Base-by-base conservation (phyloP, 1,139 yeast species). In the Protomyces gravidus region DNA sequence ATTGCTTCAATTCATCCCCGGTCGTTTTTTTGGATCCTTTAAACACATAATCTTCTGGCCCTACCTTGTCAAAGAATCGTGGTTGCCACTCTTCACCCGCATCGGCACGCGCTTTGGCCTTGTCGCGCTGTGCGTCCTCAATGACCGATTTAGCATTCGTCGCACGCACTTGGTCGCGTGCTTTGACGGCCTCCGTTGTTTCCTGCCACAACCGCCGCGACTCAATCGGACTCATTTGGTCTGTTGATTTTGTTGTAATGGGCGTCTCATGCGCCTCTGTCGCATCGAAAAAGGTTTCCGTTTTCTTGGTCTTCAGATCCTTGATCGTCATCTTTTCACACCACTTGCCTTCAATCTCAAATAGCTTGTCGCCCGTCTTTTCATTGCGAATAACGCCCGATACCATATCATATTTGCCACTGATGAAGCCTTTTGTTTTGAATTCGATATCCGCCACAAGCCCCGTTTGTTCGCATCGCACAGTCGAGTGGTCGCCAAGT, bases 341-440 rank as follows among this genome's bases (percentile, higher is more conserved):
- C 98, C 98, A 92, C 72, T 92, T 92, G 17, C 98, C 98, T 4
- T 85, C 68, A 40, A 92, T 78, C 64, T 82, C 85, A 69, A 76
- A 89, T 48, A 85, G 73, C 1, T 75, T 75, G 66, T 86, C 82
- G 7, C 81, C 81, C 1, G 80, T 75, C 3, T 76, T 74, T 4
- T 76, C 66, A 56, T 81, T 78, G 68, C 79, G 83, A 51, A 92
- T 77, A 1, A 72, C 72, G 56, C 97, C 98, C 65, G 83, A 85
- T 65, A 92, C 86, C 4, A 89, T 89, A 72, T 92, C 95, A 71
- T 92, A 92, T 1, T 94, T 81, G 23, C 98, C 98, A 21, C 90
- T 80, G 48, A 94, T 86, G 70, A 89, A 88, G 0, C 98, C 98
- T 72, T 92, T 92, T 1, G 95, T 87, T 70, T 92, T 90, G 74